phyloP scores from a whole-genome alignment of 2,329 filamentous ascomycete genomes.

The Xylaria hypoxylon region DNA sequence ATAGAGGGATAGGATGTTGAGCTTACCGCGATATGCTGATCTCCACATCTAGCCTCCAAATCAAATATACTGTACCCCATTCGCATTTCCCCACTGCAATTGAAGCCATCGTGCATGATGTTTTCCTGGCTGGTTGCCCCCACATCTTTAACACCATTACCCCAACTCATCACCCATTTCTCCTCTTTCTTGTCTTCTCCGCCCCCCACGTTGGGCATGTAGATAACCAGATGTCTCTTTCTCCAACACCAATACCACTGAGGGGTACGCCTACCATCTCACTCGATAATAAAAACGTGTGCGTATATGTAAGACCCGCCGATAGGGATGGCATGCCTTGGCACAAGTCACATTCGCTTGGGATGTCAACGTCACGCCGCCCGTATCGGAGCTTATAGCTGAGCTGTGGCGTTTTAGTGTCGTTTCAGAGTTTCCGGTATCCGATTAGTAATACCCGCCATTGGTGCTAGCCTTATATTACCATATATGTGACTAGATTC shows the following conservation, averaged over 20 bases:
- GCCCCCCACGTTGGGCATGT: background rate
- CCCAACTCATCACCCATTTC: background rate
- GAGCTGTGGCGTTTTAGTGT: background rate
- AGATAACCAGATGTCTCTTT: background rate
- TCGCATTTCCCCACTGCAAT: background rate
- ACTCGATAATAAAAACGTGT: background rate
- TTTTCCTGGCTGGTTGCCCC: background rate
- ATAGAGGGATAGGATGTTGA: background rate
- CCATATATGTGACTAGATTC: too few species aligned
- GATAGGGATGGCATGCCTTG: background rate
- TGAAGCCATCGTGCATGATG: constrained; percentile 12
- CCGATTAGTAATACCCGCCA: too few species aligned
- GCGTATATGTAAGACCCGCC: background rate
- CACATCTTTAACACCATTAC: constrained; percentile 3
- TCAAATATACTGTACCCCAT: background rate
- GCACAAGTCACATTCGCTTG: background rate
- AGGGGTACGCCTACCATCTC: constrained; percentile 4
- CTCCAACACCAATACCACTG: background rate
- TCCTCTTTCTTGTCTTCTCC: background rate
- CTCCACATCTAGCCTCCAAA: background rate
- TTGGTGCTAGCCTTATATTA: too few species aligned
- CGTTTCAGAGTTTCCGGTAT: background rate
- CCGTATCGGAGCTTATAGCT: background rate
- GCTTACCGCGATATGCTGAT: background rate
- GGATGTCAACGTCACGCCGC: background rate